Evolutionary conservation across 345 rosid species (phyloP), one percentile per base, ranked within the genome.

Genomic region (Erysimum cheiranthoides): DNA sequence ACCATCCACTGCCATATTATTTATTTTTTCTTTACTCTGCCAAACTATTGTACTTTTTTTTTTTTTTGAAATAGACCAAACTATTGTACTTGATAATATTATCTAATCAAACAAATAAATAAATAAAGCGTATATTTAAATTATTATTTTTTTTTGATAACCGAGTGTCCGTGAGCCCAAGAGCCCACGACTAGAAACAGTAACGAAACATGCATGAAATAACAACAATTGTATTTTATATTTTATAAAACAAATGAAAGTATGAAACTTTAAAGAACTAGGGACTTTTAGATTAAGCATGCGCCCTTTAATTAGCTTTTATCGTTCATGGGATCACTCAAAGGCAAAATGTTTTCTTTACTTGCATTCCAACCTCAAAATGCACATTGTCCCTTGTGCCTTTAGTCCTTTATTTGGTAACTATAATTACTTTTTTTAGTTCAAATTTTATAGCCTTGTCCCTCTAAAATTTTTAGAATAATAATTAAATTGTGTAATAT

Each of bases 301-400:
- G 77, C 77, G 70, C 17, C 49, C 21, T 31, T 53, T 73, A n/a
- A n/a, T n/a, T n/a, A 18, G 46, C 63, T 73, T 62, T 62, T 40
- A 42, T 63, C 45, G 49, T 42, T 64, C 77, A 63, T 63, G 12
- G 28, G 71, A 56, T 64, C 64, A 73, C 64, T 40, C 58, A 43
- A 73, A 53, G 53, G 71, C 56, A 64, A 71, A 49, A 14, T 43
- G 13, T 49, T 71, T 61, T 38, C 47, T 72, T 36, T 42, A 40
- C 69, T 40, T 73, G 43, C 43, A 50, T 40, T 62, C 43, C 68
- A 71, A 34, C 59, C 35, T 73, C 52, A 18, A 50, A 73, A 52
- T 54, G 47, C 65, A 35, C 57, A 73, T 61, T 61, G 61, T 61
- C 27, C 14, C 61, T 36, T 72, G 27, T 38, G 68, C 61, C 32